A percentile compares a stretch with the other conserved stretches of the same genome.
Conservation (phyloP, 768 basidiomycete species). For the Mycena latifolia region DNA sequence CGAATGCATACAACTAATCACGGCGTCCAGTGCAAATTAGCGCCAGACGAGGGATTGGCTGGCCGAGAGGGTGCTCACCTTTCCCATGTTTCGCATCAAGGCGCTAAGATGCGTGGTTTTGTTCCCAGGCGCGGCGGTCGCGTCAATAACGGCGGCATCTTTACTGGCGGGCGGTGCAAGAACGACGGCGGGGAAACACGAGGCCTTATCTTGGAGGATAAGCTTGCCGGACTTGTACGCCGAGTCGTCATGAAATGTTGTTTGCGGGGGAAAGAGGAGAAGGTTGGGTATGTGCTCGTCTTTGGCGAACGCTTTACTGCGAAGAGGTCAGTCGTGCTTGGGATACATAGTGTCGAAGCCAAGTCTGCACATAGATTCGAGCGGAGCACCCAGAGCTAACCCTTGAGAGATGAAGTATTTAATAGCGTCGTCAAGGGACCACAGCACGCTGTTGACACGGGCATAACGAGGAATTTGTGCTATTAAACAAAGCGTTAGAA, state of each 20-base stretch:
- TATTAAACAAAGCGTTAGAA: constrained; percentile 44
- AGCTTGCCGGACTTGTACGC: constrained; percentile 84
- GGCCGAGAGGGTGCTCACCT: constrained; percentile 58
- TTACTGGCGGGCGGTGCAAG: constrained; percentile 77
- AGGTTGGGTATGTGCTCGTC: constrained; percentile 90
- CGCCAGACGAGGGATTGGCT: background rate
- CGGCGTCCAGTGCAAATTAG: background rate
- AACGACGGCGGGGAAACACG: constrained; percentile 93
- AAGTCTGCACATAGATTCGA: constrained; percentile 61
- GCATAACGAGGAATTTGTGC: constrained; percentile 87
- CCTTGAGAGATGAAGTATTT: constrained; percentile 67
- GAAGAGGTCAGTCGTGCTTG: constrained; percentile 13
- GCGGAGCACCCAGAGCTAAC: constrained; percentile 64
- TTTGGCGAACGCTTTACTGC: constrained; percentile 72
- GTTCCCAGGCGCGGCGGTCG: constrained; percentile 97
- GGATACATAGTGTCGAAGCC: constrained; percentile 16
- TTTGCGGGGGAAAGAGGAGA: constrained; percentile 78
- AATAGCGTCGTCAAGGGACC: constrained; percentile 76
- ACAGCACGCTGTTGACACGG: constrained; percentile 81
- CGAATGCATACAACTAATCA: constrained; percentile 86
- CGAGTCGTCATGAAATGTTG: constrained; percentile 75
- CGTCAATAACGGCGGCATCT: constrained; percentile 82
- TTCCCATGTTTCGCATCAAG: constrained; percentile 85
- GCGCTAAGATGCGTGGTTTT: constrained; percentile 96
- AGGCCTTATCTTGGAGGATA: constrained; percentile 98